Conservation (phyloP, 1,284 basidiomycete genomes). For the Fomitiporia mediterranea region DNA sequence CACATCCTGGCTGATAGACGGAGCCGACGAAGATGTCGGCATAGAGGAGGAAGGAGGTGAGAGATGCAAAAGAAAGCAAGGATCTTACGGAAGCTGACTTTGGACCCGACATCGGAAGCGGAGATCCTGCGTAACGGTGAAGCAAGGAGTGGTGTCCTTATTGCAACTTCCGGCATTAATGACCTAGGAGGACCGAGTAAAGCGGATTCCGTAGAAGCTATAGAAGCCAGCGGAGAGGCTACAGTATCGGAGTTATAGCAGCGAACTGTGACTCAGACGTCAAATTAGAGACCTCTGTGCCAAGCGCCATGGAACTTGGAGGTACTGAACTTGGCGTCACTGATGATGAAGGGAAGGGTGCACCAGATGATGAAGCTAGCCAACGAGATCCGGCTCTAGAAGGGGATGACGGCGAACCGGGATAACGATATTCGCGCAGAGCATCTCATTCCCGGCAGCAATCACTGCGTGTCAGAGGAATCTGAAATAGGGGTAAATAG, state of each 20-base stretch:
- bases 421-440: too few species aligned
- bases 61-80: conserved; percentile 6
- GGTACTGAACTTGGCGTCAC: conserved; percentile 12
- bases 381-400: conserved; percentile 7
- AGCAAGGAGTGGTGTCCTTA: neutral
- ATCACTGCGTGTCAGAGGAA: too few species aligned
- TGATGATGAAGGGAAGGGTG: conserved; percentile 17
- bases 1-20: conserved; percentile 28
- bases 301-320: conserved; percentile 3
- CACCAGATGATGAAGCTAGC: conserved; percentile 13
- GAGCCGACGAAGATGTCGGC: conserved; percentile 30
- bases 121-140: conserved; percentile 5
- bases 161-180: conserved; percentile 1
- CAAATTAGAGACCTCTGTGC: conserved; percentile 4
- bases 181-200: conserved; percentile 4
- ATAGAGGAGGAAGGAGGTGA: conserved; percentile 22
- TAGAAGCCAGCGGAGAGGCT: conserved; percentile 10
- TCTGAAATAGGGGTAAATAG: too few species aligned
- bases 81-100: neutral
- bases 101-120: conserved; percentile 4
- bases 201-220: conserved; percentile 8
- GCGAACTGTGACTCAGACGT: conserved; percentile 9
- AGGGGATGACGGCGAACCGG: conserved; percentile 9
- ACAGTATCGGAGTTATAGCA: conserved; percentile 1
- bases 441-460: too few species aligned